These are phyloP conservation scores for Lipomyces mesembrius DNA, from an alignment of 805 yeast species.

Conservation along the genomic window DNA sequence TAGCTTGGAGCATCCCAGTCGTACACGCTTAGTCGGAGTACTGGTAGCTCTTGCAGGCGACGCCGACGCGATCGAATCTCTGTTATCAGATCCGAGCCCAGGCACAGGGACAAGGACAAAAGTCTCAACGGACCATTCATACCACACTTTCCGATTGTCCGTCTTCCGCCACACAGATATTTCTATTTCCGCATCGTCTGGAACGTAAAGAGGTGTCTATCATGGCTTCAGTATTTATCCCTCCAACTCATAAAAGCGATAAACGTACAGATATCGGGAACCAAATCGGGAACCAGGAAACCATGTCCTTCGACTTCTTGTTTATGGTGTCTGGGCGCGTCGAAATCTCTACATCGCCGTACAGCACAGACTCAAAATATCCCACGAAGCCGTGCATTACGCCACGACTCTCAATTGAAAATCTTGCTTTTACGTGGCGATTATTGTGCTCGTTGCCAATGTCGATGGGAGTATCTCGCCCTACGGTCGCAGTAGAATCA, in stretches of 20 bases:
- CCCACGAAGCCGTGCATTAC: slow-evolving; percentile 77
- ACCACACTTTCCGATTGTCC: slow-evolving; percentile 58
- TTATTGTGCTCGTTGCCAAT: slow-evolving; percentile 36
- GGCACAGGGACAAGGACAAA: slow-evolving; percentile 47
- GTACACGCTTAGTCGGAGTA: slow-evolving; percentile 36
- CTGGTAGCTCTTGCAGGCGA: slow-evolving; percentile 5
- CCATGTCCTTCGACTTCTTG: slow-evolving; percentile 50
- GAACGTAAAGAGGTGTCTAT: slow-evolving; percentile 44
- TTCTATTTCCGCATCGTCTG: slow-evolving; percentile 61
- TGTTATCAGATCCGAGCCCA: slow-evolving; percentile 16
- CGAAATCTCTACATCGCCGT: slow-evolving; percentile 60
- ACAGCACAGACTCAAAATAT: slow-evolving; percentile 71
- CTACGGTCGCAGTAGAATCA: background rate
- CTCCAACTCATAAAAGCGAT: background rate
- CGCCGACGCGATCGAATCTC: slow-evolving; percentile 25
- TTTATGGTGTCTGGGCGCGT: slow-evolving; percentile 52
- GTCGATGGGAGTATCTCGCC: background rate
- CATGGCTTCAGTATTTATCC: background rate
- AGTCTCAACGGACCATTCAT: slow-evolving; percentile 66
- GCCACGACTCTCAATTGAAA: slow-evolving; percentile 54
- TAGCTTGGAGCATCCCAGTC: slow-evolving; percentile 40
- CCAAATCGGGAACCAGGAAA: slow-evolving; percentile 72
- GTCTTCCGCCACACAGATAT: slow-evolving; percentile 57
- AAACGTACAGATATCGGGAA: slow-evolving; percentile 55
- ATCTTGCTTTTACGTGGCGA: slow-evolving; percentile 46